Base-by-base conservation (phyloP, 352 stramenopile genomes). In the Globisporangium irregulare region DNA sequence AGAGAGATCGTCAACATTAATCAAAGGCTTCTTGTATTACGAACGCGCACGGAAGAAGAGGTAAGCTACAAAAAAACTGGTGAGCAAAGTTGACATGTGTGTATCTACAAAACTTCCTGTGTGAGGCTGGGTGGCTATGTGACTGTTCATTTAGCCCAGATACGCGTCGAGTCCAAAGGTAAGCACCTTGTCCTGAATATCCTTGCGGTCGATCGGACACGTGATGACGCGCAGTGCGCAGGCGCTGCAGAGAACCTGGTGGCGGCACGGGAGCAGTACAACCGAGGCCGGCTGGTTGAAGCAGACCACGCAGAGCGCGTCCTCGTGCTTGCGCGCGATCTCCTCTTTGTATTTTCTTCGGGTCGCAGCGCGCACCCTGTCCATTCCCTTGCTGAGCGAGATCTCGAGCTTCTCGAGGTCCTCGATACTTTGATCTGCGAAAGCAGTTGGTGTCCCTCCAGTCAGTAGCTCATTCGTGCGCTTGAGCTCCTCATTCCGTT, bases 141-240 rank as follows among this genome's bases (percentile, higher is more conserved):
- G 24, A 25, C 24, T n/a, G 27, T 20, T 46, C 12, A 46, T 18
- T 55, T 65, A 62, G 50, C 62, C 24, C 3, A 64, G 62, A 65
- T 88, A 89, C 10, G 73, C 81, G 58, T 69, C 69, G 43, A 89
- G 71, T 12, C 86, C 83, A 56, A 86, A 88, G n/a, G 82, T 87
- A 18, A 91, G 71, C 56, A 89, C 74, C 60, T 88, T 89, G 73
- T 90, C 79, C 18, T 78, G 51, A 56, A 93, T 91, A 9, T 66
- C 64, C 62, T 73, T 65, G 41, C 86, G 79, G 27, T 93, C 86
- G 41, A 93, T 74, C 4, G 86, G 83, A 55, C 86, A 93, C 27
- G 60, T 70, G 20, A 69, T 72, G 32, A 91, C 69, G 25, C 79
- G 79, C 24, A 93, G 18, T 0, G 82, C 75, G 29, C 83, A 93